These are phyloP conservation scores for Lactarius deliciosus DNA, from an alignment of 768 basidiomycete species.

Conservation along the genomic window DNA sequence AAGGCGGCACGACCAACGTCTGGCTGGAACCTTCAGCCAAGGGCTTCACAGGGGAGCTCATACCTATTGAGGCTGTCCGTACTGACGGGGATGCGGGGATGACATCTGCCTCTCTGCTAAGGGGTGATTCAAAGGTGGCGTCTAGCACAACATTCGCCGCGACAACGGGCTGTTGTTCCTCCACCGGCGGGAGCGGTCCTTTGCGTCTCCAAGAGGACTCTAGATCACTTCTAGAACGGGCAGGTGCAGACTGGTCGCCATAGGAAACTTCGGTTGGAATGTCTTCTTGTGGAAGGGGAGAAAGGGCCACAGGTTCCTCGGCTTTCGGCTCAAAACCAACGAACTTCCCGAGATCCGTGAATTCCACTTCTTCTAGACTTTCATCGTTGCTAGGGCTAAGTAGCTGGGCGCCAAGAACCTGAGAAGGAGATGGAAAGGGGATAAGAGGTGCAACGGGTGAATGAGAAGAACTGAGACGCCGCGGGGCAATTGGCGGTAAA, in stretches of 20 bases:
- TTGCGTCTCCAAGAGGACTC: slow-evolving; percentile 48
- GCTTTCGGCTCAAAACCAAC: slow-evolving; percentile 44
- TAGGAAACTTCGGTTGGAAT: slow-evolving; percentile 29
- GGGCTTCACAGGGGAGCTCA: slow-evolving; percentile 9
- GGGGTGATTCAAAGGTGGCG: slow-evolving; percentile 9
- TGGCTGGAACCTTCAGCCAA: slow-evolving; percentile 17
- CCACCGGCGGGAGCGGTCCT: slow-evolving; percentile 9
- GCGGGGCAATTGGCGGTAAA: slow-evolving; percentile 34
- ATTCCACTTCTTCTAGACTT: slow-evolving; percentile 78
- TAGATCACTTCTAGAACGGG: slow-evolving; percentile 37
- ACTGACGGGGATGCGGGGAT: slow-evolving; percentile 13
- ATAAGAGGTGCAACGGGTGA: slow-evolving; percentile 39
- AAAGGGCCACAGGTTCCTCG: slow-evolving; percentile 8
- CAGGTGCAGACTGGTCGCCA: slow-evolving; percentile 42
- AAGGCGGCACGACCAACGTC: slow-evolving; percentile 14
- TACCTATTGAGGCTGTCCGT: slow-evolving; percentile 7
- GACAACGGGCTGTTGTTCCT: slow-evolving; percentile 23
- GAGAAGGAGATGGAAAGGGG: slow-evolving; percentile 32
- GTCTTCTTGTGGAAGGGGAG: slow-evolving; percentile 26
- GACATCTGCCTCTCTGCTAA: slow-evolving; percentile 11
- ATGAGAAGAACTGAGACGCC: slow-evolving; percentile 29
- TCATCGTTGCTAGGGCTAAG: slow-evolving; percentile 52
- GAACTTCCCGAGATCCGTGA: slow-evolving; percentile 72
- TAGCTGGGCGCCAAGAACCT: slow-evolving; percentile 38
- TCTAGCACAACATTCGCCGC: slow-evolving; percentile 7